Base-by-base conservation (phyloP, 805 yeast genomes). In the Hyphopichia homilentoma region DNA sequence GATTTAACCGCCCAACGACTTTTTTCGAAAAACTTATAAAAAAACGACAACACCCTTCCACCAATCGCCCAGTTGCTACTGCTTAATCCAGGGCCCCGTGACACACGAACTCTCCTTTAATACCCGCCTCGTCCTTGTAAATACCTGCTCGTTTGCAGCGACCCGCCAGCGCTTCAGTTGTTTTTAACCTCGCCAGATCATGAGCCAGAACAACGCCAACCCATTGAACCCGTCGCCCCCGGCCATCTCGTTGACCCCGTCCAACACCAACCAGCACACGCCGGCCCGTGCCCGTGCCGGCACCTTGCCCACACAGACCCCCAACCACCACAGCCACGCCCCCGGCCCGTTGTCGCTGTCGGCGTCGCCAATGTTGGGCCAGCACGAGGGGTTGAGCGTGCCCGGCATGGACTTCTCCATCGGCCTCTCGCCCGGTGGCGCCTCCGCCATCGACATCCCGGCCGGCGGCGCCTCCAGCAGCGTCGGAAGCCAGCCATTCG, bases 241-340 rank as follows among this genome's bases (percentile, higher is more conserved):
- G 14, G 29, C 57, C 9, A 54, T 56, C 16, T 48, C 58, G 14
- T 44, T 57, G 27, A 54, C 63, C 7, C 53, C 59, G 11, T 50
- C 58, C 11, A 37, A 27, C 54, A 54, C 22, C 43, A 36, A 19
- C 39, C 47, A 28, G 11, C 22, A 20, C 7, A 8, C 11, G 9
- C 7, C 7, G 7, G 7, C 22, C 11, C 40, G 51, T 54, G 77
- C 83, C 27, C 70, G 94, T 42, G 84, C 93, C 2, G 93, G 93
- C 2, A 84, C 94, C 9, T 60, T 84, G 29, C 90, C 93, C 6
- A 78, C 88, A 14, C 61, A 81, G 29, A 68, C 79, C 36, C 36
- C 52, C 29, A 44, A 46, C 22, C 33, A 27, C 24, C n/a, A 20
- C 7, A 4, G 36, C 24, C 34, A 32, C 13, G 30, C 34, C 20